These are phyloP conservation scores for Berkeleyomyces basicola DNA, from an alignment of 2,329 filamentous ascomycete genomes.

Conservation along the genomic window DNA sequence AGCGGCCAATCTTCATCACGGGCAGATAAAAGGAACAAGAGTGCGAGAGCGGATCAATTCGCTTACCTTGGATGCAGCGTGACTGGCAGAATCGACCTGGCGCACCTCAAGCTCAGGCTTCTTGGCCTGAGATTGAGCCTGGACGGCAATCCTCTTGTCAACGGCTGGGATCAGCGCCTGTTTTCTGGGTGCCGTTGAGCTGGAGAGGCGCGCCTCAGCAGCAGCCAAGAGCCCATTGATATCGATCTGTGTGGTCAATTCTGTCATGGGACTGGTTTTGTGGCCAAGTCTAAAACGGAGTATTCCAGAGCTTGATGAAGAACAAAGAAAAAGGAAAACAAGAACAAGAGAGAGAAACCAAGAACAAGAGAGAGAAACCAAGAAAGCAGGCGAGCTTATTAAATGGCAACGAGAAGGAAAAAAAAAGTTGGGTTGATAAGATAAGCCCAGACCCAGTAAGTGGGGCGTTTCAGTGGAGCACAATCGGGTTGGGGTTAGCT, in stretches of 20 bases:
- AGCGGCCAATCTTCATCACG: slow-evolving; percentile 27
- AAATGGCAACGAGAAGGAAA: slow-evolving; percentile 1
- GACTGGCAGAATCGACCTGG: background rate
- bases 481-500: background rate
- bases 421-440: slow-evolving; percentile 1
- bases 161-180: slow-evolving; percentile 1
- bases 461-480: background rate
- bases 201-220: slow-evolving; percentile 5
- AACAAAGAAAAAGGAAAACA: background rate
- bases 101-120: slow-evolving; percentile 5
- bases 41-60: background rate
- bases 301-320: background rate
- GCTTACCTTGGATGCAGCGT: slow-evolving; percentile 18
- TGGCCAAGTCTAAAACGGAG: background rate
- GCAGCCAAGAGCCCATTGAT: slow-evolving; percentile 19
- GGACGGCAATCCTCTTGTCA: background rate
- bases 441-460: background rate
- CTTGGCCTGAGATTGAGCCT: background rate
- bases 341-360: background rate
- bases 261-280: background rate
- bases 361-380: background rate
- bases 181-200: slow-evolving; percentile 4
- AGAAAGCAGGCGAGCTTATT: background rate
- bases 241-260: slow-evolving; percentile 13
- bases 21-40: slow-evolving; percentile 11